Base-by-base conservation (phyloP, 2,329 filamentous ascomycete species). In the Ascochyta viciae-villosae region DNA sequence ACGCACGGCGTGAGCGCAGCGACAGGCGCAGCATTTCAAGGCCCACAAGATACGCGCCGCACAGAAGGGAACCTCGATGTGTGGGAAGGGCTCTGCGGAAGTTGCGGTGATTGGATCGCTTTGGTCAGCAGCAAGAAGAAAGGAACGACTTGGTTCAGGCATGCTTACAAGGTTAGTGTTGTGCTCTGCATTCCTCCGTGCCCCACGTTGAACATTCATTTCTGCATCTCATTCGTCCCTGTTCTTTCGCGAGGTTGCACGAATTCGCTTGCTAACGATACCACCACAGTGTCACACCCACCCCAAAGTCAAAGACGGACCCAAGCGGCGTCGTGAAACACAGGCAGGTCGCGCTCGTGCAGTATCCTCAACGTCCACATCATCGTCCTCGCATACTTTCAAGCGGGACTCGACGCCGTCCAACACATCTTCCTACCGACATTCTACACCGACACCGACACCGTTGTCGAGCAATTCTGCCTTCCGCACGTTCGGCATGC, bases 81-180 rank as follows among this genome's bases (percentile, higher is more conserved):
- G 3, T 92, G 89, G 88, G 90, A 94, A 71, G 90, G 89, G 2
- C 81, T 92, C 6, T 94, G 90, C 68, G 86, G 89, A 45, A 89
- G 86, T 70, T 93, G 90, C 76, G 89, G 88, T 63, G 89, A 92
- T 58, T 93, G 90, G 90, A 88, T 93, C 63, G 87, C 89, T 12
- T 80, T 93, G 33, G 89, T 92, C 38, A 93, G 89, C 78, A 92
- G 88, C 74, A 94, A 94, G 79, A 94, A 94, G 81, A 93, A 94
- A 79, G 90, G 90, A n/a, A 96, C 91, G 1, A 93, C 91, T 3
- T 96, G 91, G 90, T 96, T 94, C 76, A 83, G 91, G 63, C 91
- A 96, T 76, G 90, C 91, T 42, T 95, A 95, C 80, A 95, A 94
- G 84, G 89, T 90, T 76, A 74, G 79, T 74, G 12, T 42, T 9